Conservation (phyloP, 495 filamentous ascomycete genomes). For the Aspergillus biplanus region DNA sequence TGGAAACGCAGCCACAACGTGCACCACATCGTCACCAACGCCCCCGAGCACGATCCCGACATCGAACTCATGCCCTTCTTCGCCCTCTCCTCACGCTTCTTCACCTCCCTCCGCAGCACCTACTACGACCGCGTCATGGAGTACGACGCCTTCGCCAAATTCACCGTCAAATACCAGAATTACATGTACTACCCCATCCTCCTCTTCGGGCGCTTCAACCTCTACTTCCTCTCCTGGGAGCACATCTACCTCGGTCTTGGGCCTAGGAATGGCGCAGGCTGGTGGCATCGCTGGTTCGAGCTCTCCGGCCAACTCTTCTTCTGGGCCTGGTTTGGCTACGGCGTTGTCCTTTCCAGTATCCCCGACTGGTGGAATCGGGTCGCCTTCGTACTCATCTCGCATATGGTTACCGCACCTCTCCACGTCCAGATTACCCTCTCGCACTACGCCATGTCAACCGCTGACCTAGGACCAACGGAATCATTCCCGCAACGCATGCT, state of each 20-base stretch:
- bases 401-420: slow-evolving; percentile 82
- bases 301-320: slow-evolving; percentile 82
- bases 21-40: slow-evolving; percentile 98
- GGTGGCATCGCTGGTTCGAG: slow-evolving; percentile 91
- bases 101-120: slow-evolving; percentile 74
- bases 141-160: slow-evolving; percentile 75
- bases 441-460: slow-evolving; percentile 96
- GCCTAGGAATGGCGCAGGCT: slow-evolving; percentile 78
- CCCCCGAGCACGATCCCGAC: slow-evolving; percentile 95
- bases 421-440: slow-evolving; percentile 96
- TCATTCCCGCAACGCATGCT: slow-evolving; percentile 97
- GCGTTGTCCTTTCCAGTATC: slow-evolving; percentile 76
- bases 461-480: slow-evolving; percentile 83
- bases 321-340: slow-evolving; percentile 94
- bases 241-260: slow-evolving; percentile 76
- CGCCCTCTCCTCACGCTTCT: slow-evolving; percentile 85
- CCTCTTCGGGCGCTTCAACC: slow-evolving; percentile 86
- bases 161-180: slow-evolving; percentile 74
- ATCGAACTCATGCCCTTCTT: slow-evolving; percentile 97
- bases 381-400: slow-evolving; percentile 80
- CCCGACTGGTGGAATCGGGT: slow-evolving; percentile 71
- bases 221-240: slow-evolving; percentile 83
- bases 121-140: slow-evolving; percentile 89
- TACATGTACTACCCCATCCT: slow-evolving; percentile 87
- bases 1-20: slow-evolving; percentile 99